Percentiles rank a stretch among this genome's conserved stretches.
Conservation (phyloP, 2,329 filamentous ascomycete genomes). For the Ascocoryne sarcoides region DNA sequence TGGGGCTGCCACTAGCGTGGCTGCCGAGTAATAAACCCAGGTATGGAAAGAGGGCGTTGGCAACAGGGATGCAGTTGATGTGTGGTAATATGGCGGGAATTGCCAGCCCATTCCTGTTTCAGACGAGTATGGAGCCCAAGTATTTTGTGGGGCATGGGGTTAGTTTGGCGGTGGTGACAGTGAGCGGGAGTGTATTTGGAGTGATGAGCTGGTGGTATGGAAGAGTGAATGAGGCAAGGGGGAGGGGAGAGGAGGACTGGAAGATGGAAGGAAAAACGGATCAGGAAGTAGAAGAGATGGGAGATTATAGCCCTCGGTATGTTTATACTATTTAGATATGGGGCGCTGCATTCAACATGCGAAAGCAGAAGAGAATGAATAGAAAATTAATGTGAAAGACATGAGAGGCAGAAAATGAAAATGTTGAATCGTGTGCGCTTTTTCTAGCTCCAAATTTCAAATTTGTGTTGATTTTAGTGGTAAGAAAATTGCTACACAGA, state of each 20-base stretch:
- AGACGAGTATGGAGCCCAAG: slow-evolving; percentile 33
- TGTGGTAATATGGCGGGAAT: slow-evolving; percentile 53
- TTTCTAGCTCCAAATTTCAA: no score
- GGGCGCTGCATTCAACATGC: background rate
- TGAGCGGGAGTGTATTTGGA: background rate
- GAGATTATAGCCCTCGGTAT: slow-evolving; percentile 33
- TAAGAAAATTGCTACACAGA: no score
- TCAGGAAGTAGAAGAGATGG: slow-evolving; percentile 35
- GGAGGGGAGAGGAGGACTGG: slow-evolving; percentile 32
- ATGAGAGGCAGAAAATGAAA: no score
- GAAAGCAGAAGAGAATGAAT: background rate
- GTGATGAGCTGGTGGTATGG: slow-evolving; percentile 14
- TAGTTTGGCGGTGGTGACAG: slow-evolving; percentile 38
- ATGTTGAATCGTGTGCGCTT: no score
- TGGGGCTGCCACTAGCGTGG: slow-evolving; percentile 28
- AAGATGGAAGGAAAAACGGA: slow-evolving; percentile 35
- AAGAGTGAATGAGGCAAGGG: slow-evolving; percentile 30
- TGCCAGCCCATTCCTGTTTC: slow-evolving; percentile 49
- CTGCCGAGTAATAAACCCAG: slow-evolving; percentile 47
- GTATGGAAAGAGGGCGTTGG: slow-evolving; percentile 52
- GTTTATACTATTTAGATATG: slow-evolving; percentile 9
- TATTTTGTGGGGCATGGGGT: slow-evolving; percentile 44
- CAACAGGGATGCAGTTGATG: slow-evolving; percentile 49
- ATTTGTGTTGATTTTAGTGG: no score
- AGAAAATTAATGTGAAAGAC: no score